A percentile compares a stretch with the other conserved stretches of the same genome.
phyloP scores from a whole-genome alignment of 768 basidiomycete genomes.

The Leccinum obscurum region DNA sequence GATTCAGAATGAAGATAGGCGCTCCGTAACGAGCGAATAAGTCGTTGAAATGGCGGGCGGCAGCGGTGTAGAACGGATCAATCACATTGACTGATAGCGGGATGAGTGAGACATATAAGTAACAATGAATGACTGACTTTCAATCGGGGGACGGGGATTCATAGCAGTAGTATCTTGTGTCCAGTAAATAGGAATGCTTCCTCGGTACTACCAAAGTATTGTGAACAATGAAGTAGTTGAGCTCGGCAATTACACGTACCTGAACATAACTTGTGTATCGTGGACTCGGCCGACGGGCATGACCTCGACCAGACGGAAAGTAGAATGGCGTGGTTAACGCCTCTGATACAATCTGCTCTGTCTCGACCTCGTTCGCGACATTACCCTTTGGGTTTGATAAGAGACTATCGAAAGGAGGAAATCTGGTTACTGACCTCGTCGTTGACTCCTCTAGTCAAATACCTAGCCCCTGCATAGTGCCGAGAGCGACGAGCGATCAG shows the following conservation, averaged over 20 bases:
- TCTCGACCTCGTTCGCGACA: constrained; percentile 98
- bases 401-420: not conserved
- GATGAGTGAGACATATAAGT: constrained; percentile 8
- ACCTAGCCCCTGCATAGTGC: constrained; percentile 94
- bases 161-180: constrained; percentile 90
- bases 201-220: constrained; percentile 64
- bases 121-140: constrained; percentile 58
- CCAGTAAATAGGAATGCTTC: constrained; percentile 97
- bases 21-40: constrained; percentile 87
- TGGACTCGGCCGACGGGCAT: constrained; percentile 64
- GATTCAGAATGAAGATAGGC: constrained; percentile 87
- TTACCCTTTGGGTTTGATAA: constrained; percentile 63
- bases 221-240: not conserved
- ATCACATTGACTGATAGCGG: constrained; percentile 72
- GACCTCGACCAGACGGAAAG: constrained; percentile 48
- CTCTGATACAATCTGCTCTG: constrained; percentile 95
- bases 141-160: constrained; percentile 92
- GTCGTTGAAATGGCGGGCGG: constrained; percentile 90
- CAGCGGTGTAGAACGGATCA: constrained; percentile 94
- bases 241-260: constrained; percentile 35
- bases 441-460: constrained; percentile 92
- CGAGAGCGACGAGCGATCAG: constrained; percentile 94
- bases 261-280: constrained; percentile 96
- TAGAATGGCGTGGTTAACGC: constrained; percentile 89
- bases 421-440: constrained; percentile 59